A percentile compares a stretch with the other conserved stretches of the same genome.
Conservation (phyloP, 257 asterid species). For the Nicotiana knightiana region DNA sequence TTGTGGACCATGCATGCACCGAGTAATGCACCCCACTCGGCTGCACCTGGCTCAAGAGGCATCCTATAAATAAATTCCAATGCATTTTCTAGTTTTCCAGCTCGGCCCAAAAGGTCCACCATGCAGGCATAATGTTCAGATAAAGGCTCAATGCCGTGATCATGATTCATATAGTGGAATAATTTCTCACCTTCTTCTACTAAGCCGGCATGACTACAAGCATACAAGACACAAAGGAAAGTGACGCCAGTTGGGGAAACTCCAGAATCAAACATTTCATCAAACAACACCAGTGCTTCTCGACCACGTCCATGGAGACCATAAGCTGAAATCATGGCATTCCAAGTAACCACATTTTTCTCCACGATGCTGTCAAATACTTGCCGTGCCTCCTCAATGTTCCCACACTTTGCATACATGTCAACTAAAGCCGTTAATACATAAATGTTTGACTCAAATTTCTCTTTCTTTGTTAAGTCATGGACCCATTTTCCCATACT, state of each 20-base stretch:
- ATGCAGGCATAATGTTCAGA: conserved; percentile 82
- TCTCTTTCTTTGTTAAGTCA: conserved; percentile 46
- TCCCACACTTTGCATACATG: conserved; percentile 89
- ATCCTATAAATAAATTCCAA: conserved; percentile 50
- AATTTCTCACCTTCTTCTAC: conserved; percentile 67
- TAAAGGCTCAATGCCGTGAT: conserved; percentile 50
- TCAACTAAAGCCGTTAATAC: conserved; percentile 77
- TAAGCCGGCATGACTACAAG: conserved; percentile 92
- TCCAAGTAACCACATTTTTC: conserved; percentile 81
- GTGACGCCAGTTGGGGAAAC: conserved; percentile 60
- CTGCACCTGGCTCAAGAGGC: conserved; percentile 68
- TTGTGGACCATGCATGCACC: conserved; percentile 93
- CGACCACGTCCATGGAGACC: conserved; percentile 84
- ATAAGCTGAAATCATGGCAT: conserved; percentile 77
- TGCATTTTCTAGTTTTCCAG: conserved; percentile 64
- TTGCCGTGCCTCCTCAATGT: conserved; percentile 55
- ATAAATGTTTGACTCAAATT: conserved; percentile 51
- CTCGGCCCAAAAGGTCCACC: conserved; percentile 91
- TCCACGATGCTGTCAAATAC: conserved; percentile 51
- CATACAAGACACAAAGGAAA: conserved; percentile 61
- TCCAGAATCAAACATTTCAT: conserved; percentile 48
- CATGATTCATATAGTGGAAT: conserved; percentile 51
- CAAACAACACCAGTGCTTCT: conserved; percentile 50
- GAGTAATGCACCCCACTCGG: conserved; percentile 82
- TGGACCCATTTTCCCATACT: conserved; percentile 83